Conservation (phyloP, 345 rosid genomes). For the Fremontodendron californicum region DNA sequence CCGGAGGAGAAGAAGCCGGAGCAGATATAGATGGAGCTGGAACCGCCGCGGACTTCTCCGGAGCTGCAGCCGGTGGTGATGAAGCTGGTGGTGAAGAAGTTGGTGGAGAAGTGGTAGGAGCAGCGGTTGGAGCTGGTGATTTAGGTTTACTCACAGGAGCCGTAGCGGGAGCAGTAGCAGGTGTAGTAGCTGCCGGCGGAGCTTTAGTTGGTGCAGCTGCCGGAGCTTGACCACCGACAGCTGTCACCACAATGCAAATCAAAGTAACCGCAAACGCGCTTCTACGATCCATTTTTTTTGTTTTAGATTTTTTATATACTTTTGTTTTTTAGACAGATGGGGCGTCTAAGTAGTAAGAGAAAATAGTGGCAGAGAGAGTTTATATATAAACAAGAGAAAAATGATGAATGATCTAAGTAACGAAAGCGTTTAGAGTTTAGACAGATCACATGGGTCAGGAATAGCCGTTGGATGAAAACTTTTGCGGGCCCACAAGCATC, state of each 20-base stretch:
- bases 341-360: background rate
- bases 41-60: background rate
- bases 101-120: conserved; percentile 27
- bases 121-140: conserved; percentile 22
- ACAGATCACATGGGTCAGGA: conserved; percentile 25
- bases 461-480: conserved; percentile 48
- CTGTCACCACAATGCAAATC: conserved; percentile 39
- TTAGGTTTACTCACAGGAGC: background rate
- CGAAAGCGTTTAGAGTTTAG: conserved; percentile 21
- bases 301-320: too few relatives aligned
- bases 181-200: background rate
- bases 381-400: background rate
- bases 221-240: conserved; percentile 52
- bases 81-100: background rate
- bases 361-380: background rate
- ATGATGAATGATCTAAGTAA: background rate
- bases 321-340: background rate
- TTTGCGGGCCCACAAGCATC: conserved; percentile 11
- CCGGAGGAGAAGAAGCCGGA: conserved; percentile 2
- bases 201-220: conserved; percentile 36
- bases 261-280: conserved; percentile 25
- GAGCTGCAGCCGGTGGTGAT: background rate
- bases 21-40: background rate
- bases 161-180: background rate
- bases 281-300: conserved; percentile 28